Base-by-base conservation (phyloP, 768 basidiomycete genomes). In the Mycena sanguinolenta region DNA sequence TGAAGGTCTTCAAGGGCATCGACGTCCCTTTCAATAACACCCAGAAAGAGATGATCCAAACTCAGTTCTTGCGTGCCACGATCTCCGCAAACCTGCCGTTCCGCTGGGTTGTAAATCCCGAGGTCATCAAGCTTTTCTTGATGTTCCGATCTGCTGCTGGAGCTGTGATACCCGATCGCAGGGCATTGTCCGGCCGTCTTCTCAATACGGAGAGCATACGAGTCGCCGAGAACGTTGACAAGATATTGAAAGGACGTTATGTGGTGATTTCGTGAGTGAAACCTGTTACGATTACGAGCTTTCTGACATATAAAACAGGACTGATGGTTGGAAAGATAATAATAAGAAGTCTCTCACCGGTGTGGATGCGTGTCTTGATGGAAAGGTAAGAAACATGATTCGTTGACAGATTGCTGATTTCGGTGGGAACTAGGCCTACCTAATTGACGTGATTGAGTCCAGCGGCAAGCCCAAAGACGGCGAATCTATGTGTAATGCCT, bases 271-370 rank as follows among this genome's bases (percentile, higher is more conserved):
- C 67, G 44, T 61, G 8, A 25, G 50, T 66, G 9, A 3, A 3
- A 14, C 4, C 13, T 39, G 8, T 17, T 14, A 7, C 8, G 10
- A 4, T 7, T 39, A n/a, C n/a, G n/a, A n/a, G n/a, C 4, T 14
- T 7, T 39, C 13, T 10, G 4, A 10, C 4, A n/a, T n/a, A n/a
- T n/a, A n/a, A 34, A 39, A 14, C 19, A 66, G 65, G 12, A 58
- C 74, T 0, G 78, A 80, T 65, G 75, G 77, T 0, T 80, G 79
- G 78, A 80, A 80, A 54, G 76, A 79, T 28, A 64, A 76, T 28
- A 12, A 13, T 14, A 19, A n/a, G 13, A 70, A 80, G 30, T 55
- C 77, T 12, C 46, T 80, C 3, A 77, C 71, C 27, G 77, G 79
- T 25, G 74, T 78, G 3, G 76, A 77, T 66, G 27, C 73, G 5